Evolutionary conservation across 768 basidiomycete genomes (phyloP).

Genomic region (Suillus discolor): DNA sequence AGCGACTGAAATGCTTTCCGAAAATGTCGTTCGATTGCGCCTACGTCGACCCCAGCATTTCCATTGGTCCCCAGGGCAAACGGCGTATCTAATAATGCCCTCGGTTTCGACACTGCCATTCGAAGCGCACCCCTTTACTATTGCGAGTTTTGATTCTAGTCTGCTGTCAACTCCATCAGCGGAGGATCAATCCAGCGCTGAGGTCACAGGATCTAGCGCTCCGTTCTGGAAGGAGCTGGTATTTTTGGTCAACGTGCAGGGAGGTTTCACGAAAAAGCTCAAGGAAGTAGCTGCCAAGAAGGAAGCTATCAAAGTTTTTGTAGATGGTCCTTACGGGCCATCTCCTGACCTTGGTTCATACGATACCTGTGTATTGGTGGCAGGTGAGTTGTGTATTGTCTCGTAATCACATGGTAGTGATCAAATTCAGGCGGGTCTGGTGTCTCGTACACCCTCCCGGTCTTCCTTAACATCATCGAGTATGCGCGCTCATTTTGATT

Average conservation of each 20-base stretch:
- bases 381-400: constrained; percentile 37
- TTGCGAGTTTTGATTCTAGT: constrained; percentile 43
- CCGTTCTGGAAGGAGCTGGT: constrained; percentile 43
- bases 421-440: constrained; percentile 48
- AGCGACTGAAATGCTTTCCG: constrained; percentile 44
- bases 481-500: constrained; percentile 21
- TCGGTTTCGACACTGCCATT: constrained; percentile 45
- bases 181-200: not conserved
- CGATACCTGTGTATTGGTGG: constrained; percentile 50
- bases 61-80: constrained; percentile 57
- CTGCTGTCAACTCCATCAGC: constrained; percentile 14
- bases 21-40: constrained; percentile 49
- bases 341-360: constrained; percentile 43
- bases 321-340: constrained; percentile 64
- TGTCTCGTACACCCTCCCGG: constrained; percentile 47
- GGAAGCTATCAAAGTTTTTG: constrained; percentile 42
- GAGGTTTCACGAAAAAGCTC: constrained; percentile 61
- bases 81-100: constrained; percentile 53
- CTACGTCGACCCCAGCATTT: constrained; percentile 48
- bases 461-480: constrained; percentile 47
- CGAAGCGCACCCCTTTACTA: constrained; percentile 66
- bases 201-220: not conserved
- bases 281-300: constrained; percentile 33
- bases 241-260: constrained; percentile 60
- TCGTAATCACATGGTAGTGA: not conserved